Percentiles rank a stretch among this genome's conserved stretches.
Conservation (phyloP, 257 asterid genomes). For the Gentiana straminea region DNA sequence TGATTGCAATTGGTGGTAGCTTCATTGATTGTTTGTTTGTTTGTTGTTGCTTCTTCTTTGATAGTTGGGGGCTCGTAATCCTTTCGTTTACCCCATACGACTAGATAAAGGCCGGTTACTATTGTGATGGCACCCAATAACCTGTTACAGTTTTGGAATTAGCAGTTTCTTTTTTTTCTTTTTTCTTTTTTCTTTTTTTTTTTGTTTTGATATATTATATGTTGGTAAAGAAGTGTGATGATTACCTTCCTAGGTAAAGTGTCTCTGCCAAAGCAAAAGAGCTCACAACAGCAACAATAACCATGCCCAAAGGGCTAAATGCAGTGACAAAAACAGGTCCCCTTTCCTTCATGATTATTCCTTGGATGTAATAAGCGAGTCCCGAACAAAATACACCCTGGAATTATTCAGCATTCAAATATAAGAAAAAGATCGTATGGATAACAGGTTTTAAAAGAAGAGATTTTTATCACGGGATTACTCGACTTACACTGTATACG, state of each 20-base stretch:
- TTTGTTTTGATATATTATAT: not conserved
- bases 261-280: conserved; percentile 62
- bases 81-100: conserved; percentile 79
- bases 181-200: too few relatives aligned
- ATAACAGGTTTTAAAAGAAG: not conserved
- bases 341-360: conserved; percentile 66
- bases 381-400: conserved; percentile 94
- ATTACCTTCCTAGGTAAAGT: conserved; percentile 78
- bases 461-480: not conserved
- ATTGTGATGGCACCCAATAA: conserved; percentile 70
- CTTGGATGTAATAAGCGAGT: conserved; percentile 77
- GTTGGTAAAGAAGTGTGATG: not conserved
- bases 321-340: conserved; percentile 93
- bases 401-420: conserved; percentile 1
- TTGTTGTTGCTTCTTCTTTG: conserved; percentile 16
- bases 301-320: conserved; percentile 80
- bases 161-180: too few relatives aligned
- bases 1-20: conserved; percentile 11
- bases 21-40: conserved; percentile 20
- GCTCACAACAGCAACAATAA: conserved; percentile 76
- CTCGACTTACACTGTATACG: conserved; percentile 59
- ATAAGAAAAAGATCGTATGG: not conserved
- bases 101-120: conserved; percentile 72
- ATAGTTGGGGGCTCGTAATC: conserved; percentile 39
- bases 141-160: conserved; percentile 25